Evolutionary conservation across 23 red algal genomes (phyloP), one percentile per base, ranked within the genome.

Genomic region (Agarophyton chilense): DNA sequence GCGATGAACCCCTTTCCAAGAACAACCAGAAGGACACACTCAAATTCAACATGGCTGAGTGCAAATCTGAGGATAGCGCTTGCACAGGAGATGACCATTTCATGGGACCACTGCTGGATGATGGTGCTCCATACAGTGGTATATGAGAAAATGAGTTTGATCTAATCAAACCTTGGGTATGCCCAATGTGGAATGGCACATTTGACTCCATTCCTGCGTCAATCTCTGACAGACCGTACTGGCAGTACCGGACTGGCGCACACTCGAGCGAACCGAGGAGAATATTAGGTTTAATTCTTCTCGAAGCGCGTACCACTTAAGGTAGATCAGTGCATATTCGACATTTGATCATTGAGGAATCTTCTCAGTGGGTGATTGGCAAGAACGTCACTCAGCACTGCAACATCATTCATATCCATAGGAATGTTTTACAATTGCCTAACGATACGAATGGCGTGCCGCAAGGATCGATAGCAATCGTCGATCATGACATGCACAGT

Each of bases 401-500:
- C 25, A 70, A 84, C 61, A 66, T 84, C 36, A 26, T 84, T n/a
- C 26, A 44, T n/a, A 28, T 45, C 25, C 1, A 17, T n/a, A 50
- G 11, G 24, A 84, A 66, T 46, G 10, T 17, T 1, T 45, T 64
- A 1, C 28, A 70, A 22, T 40, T 84, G 1, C 54, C 44, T 25
- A 12, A 3, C 1, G 28, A 43, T 39, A 29, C 10, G 18, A 58
- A 53, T 60, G 29, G 16, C 22, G 4, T 18, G 17, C 5, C 22
- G 7, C 36, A 56, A 75, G 2, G 60, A 19, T 4, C n/a, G 4
- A 43, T 83, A 35, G 21, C 79, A 39, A 17, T 83, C 12, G 44
- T 83, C 32, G 31, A 83, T 0, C 56, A 68, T 68, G 28, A 83
- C 60, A 41, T 83, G 60, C 79, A 83, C 79, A 83, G 32, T 9